Conservation (phyloP, 2,329 filamentous ascomycete species). For the Diplodia mutila region DNA sequence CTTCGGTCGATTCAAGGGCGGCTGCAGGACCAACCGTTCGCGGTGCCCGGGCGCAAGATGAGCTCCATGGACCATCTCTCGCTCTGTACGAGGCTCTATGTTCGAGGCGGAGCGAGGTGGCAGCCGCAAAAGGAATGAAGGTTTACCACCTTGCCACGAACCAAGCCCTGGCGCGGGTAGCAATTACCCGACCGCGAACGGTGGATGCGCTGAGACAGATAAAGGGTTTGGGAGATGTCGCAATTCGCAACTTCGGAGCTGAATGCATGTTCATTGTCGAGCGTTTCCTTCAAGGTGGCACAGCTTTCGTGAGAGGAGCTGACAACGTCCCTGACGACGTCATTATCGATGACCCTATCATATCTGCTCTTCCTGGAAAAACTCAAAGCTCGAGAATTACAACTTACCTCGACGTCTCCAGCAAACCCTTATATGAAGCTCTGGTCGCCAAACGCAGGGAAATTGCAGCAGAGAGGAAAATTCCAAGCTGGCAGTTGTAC, state of each 20-base stretch:
- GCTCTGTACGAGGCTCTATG: background rate
- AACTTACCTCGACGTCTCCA: background rate
- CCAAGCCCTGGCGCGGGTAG: background rate
- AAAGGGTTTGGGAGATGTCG: background rate
- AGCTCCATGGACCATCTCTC: background rate
- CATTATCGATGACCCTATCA: conserved; percentile 7
- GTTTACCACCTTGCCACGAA: background rate
- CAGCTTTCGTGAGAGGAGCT: background rate
- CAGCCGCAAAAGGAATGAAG: background rate
- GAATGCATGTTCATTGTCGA: background rate
- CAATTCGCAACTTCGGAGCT: conserved; percentile 18
- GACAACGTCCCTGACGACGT: conserved; percentile 11
- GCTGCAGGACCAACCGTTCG: background rate
- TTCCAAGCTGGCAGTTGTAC: conserved; percentile 25
- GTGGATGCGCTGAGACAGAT: conserved; percentile 17
- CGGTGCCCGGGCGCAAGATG: background rate
- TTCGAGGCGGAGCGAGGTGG: background rate
- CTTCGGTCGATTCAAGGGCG: background rate
- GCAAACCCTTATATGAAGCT: background rate
- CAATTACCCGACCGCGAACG: conserved; percentile 26
- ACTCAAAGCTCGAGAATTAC: too few relatives aligned
- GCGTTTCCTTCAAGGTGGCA: background rate
- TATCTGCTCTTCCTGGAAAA: background rate
- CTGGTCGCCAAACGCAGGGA: conserved; percentile 27
- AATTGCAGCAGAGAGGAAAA: conserved; percentile 28